Evolutionary conservation across 495 filamentous ascomycete species (phyloP).

Genomic region (Hypoxylon intermedium): DNA sequence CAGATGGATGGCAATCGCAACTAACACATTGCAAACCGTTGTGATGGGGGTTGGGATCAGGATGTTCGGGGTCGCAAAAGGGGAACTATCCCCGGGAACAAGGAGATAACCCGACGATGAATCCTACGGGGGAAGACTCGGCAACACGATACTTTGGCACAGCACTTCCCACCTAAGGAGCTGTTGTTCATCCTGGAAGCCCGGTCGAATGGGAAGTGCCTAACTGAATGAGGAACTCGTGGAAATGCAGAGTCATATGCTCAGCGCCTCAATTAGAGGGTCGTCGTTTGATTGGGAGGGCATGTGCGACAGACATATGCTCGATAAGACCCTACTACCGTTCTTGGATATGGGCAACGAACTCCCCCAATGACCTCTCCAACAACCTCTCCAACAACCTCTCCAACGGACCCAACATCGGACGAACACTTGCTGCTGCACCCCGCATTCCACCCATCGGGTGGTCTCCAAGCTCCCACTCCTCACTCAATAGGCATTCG

Average conservation of each 20-base stretch:
- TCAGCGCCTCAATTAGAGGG: neutral
- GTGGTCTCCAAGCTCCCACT: too few relatives aligned
- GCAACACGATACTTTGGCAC: neutral
- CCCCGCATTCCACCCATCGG: neutral
- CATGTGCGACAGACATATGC: neutral
- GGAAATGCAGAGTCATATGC: neutral
- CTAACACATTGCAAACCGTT: too few relatives aligned
- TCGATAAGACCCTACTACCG: neutral
- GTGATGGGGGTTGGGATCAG: too few relatives aligned
- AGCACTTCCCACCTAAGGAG: neutral
- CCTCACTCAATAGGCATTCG: too few relatives aligned
- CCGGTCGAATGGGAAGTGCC: neutral
- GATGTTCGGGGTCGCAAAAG: too few relatives aligned
- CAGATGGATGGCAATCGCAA: too few relatives aligned
- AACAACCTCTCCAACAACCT: too few relatives aligned
- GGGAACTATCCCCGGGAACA: too few relatives aligned
- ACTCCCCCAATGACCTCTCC: too few relatives aligned
- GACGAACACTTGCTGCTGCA: neutral
- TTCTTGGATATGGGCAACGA: neutral
- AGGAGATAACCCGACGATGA: too few relatives aligned
- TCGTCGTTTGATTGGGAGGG: neutral
- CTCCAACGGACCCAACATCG: neutral
- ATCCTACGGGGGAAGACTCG: neutral
- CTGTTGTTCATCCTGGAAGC: neutral
- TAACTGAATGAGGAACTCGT: neutral